These are phyloP conservation scores for Salix dunnii DNA, from an alignment of 345 rosid species.

Conservation along the genomic window DNA sequence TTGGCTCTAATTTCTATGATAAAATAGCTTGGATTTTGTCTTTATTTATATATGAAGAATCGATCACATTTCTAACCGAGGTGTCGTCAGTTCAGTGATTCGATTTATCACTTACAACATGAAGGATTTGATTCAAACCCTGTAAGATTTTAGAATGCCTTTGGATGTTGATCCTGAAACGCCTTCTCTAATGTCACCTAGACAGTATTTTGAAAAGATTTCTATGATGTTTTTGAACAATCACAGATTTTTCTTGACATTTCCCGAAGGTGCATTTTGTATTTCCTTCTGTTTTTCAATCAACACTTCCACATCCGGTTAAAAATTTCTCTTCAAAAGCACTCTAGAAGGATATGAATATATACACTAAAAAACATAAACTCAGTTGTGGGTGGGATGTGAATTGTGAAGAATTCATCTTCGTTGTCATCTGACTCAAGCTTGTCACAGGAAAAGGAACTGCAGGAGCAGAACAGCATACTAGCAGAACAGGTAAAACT, in stretches of 20 bases:
- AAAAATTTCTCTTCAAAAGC: no score
- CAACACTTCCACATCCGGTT: not conserved
- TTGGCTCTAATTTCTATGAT: not conserved
- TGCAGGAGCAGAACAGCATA: slow-evolving; percentile 51
- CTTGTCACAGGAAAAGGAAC: slow-evolving; percentile 46
- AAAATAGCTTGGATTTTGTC: not conserved
- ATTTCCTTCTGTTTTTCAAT: not conserved
- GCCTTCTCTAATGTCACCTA: no score
- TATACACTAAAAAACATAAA: not conserved
- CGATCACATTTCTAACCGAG: no score
- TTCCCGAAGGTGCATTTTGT: not conserved
- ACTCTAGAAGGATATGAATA: not conserved
- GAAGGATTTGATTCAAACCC: no score
- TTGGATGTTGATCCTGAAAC: no score
- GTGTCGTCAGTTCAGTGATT: no score
- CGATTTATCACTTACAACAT: no score
- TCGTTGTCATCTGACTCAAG: slow-evolving; percentile 9
- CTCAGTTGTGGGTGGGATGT: not conserved
- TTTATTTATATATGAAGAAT: no score
- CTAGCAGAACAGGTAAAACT: slow-evolving; percentile 55
- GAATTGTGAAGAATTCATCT: not conserved
- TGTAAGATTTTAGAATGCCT: no score
- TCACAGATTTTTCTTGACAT: not conserved
- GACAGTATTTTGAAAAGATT: no score
- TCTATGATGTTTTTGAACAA: not conserved